Percentiles rank a stretch among this genome's conserved stretches.
phyloP scores from a whole-genome alignment of 176 grass and related monocot genomes.

The Bothriochloa decipiens region DNA sequence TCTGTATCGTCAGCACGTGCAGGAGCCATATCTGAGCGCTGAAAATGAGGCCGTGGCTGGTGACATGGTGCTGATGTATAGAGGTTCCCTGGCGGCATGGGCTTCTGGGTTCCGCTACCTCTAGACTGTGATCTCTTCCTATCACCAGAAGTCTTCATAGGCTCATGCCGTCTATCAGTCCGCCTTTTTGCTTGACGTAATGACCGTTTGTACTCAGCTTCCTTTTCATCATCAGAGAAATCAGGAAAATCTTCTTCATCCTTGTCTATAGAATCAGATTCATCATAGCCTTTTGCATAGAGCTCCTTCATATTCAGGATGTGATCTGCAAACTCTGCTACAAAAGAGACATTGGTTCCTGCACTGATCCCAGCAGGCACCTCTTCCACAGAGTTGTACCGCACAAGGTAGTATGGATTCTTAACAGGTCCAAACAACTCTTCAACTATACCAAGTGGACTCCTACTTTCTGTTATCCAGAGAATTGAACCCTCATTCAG shows the following conservation, averaged over 20 bases:
- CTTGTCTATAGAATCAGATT: conserved; percentile 61
- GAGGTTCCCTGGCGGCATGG: conserved; percentile 22
- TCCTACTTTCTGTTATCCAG: conserved; percentile 85
- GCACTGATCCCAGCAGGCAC: conserved; percentile 68
- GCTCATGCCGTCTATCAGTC: conserved; percentile 48
- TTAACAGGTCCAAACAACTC: conserved; percentile 97
- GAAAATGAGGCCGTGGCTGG: conserved; percentile 23
- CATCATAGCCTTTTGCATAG: conserved; percentile 82
- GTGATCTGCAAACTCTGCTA: conserved; percentile 72
- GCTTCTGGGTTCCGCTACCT: conserved; percentile 36
- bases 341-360: conserved; percentile 75
- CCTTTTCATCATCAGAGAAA: conserved; percentile 96
- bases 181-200: conserved; percentile 58
- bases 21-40: conserved; percentile 25
- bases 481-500: conserved; percentile 90
- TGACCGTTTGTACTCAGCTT: conserved; percentile 77
- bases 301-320: conserved; percentile 81
- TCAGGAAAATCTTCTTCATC: conserved; percentile 60
- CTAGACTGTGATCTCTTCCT: conserved; percentile 52
- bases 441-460: conserved; percentile 71
- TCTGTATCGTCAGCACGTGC: background rate
- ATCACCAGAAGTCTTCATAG: conserved; percentile 45
- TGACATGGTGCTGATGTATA: conserved; percentile 25
- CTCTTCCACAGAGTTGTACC: conserved; percentile 74
- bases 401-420: conserved; percentile 78